A percentile compares a stretch with the other conserved stretches of the same genome.
Evolutionary conservation across 176 grass and related monocot species (phyloP).

Genomic region (Hordeum vulgare): MorexV3_pseudomolecules_assembly NC_058520.1:441719402-441719901

Average conservation of each 20-base stretch:
- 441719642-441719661: constrained; percentile 97
- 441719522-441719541: neutral
- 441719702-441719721: constrained; percentile 86
- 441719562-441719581: neutral
- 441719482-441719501: constrained; percentile 94
- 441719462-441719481: constrained; percentile 98
- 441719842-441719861: constrained; percentile 12
- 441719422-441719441: constrained; percentile 64
- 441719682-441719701: constrained; percentile 94
- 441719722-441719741: constrained; percentile 99
- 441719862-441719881: neutral
- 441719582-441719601: constrained; percentile 96
- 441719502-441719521: constrained; percentile 20
- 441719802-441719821: constrained; percentile 92
- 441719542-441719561: constrained; percentile 13
- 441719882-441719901: constrained; percentile 15
- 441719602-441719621: constrained; percentile 99
- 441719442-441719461: constrained; percentile 97
- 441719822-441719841: constrained; percentile 48
- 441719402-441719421: neutral
- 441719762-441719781: constrained; percentile 90
- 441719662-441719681: constrained; percentile 99
- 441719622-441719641: constrained; percentile 84
- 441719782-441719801: constrained; percentile 97
- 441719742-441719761: constrained; percentile 99